Base-by-base conservation (phyloP, 352 stramenopile genomes). In the Globisporangium nodosum region DNA sequence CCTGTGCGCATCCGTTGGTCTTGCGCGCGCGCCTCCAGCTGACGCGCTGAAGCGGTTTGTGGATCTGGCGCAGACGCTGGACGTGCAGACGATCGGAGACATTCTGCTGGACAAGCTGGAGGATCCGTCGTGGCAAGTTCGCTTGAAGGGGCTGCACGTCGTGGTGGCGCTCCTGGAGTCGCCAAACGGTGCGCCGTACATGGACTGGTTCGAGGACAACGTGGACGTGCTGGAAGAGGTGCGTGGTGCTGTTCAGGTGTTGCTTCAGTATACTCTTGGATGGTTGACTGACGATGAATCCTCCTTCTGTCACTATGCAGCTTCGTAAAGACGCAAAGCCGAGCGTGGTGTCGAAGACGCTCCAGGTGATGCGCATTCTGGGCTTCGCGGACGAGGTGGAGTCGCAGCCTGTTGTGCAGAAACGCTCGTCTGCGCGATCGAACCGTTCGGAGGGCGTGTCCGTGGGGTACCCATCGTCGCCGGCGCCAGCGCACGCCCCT, bases 81-180 rank as follows among this genome's bases (percentile, higher is more conserved):
- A 96, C 60, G 63, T 73, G n/a, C 73, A 91, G 59, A 91, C 78
- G 33, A 92, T 96, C 61, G 84, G 84, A 39, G 84, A 94, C 35
- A 90, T 96, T 21, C 58, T 96, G 46, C 63, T 94, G 24, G 86
- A 96, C 62, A 96, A 96, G 45, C 64, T 96, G 3, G 84, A 96
- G 70, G 84, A 96, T 52, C 65, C 75, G 0, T 81, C 81, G 40
- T 96, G 86, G 86, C 83, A 92, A 68, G 78, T 68, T 45, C 79
- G 84, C 15, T 52, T 96, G 27, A 96, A 96, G 66, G 84, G 73
- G n/a, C 49, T 96, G 30, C 78, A 91, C 51, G 86, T 96, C 8
- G 78, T 92, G 20, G 61, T 89, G 11, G 82, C 84, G 24, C 58
- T 96, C 27, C 58, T 96, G n/a, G 76, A 87, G 42, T 91, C 86